A percentile compares a stretch with the other conserved stretches of the same genome.
phyloP scores from a whole-genome alignment of 1,284 basidiomycete genomes.

The Naganishia liquefaciens region DNA sequence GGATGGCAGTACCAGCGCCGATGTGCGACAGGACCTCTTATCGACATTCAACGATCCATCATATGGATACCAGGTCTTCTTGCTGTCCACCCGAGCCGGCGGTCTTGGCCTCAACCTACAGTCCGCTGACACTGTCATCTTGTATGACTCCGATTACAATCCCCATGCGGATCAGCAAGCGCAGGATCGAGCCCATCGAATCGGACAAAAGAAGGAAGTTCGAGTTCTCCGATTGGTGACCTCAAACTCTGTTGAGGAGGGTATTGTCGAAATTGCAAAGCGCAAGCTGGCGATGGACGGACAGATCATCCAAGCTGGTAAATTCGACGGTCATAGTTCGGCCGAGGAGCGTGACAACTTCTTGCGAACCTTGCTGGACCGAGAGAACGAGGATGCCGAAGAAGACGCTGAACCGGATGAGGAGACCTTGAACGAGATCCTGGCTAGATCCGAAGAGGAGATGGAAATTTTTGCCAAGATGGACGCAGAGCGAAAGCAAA shows the following conservation, averaged over 20 bases:
- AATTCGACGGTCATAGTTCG: slow-evolving; percentile 98
- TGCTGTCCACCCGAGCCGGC: slow-evolving; percentile 93
- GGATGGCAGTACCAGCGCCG: slow-evolving; percentile 97
- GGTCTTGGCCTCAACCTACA: slow-evolving; percentile 97
- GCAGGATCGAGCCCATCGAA: slow-evolving; percentile 86
- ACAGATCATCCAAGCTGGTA: slow-evolving; percentile 98
- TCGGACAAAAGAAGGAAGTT: slow-evolving; percentile 98
- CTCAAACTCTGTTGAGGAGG: slow-evolving; percentile 96
- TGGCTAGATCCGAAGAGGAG: slow-evolving; percentile 84
- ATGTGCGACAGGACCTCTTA: slow-evolving; percentile 90
- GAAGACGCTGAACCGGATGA: slow-evolving; percentile 95
- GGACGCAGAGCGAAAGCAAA: slow-evolving; percentile 74
- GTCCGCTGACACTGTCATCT: slow-evolving; percentile 98
- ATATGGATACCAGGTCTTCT: slow-evolving; percentile 91
- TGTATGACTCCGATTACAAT: slow-evolving; percentile 79
- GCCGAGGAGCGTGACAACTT: slow-evolving; percentile 97
- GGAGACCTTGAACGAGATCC: slow-evolving; percentile 92
- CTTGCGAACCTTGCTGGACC: slow-evolving; percentile 82
- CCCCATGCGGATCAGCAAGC: slow-evolving; percentile 94
- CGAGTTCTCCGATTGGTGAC: slow-evolving; percentile 96
- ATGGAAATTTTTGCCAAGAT: slow-evolving; percentile 75
- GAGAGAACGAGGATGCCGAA: slow-evolving; percentile 85
- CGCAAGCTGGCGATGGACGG: slow-evolving; percentile 99
- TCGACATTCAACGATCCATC: slow-evolving; percentile 87
- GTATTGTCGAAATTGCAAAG: slow-evolving; percentile 90